phyloP scores from a whole-genome alignment of 352 stramenopile species.

The Phytophthora podocarpi region DNA sequence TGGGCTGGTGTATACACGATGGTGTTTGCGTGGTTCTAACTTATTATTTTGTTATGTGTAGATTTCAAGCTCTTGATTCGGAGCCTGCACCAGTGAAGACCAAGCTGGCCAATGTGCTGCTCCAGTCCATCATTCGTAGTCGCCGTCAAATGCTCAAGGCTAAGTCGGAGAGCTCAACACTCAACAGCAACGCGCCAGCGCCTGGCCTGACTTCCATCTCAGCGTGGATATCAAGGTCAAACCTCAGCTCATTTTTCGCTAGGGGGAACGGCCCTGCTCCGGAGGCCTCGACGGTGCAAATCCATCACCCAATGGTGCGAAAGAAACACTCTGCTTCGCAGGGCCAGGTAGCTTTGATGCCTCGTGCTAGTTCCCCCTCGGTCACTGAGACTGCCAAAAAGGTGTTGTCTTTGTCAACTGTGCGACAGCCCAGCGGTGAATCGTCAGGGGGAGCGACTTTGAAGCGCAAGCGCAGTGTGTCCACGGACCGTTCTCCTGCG shows the following conservation, averaged over 20 bases:
- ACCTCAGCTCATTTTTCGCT: conserved; percentile 36
- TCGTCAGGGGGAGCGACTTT: conserved; percentile 6
- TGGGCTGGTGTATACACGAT: neutral
- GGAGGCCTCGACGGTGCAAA: conserved; percentile 13
- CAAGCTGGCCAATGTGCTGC: conserved; percentile 48
- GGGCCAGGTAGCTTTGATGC: conserved; percentile 9
- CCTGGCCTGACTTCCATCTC: conserved; percentile 41
- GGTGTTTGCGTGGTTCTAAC: conserved; percentile 11
- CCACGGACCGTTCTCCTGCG: conserved; percentile 12
- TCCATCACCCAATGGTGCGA: conserved; percentile 69
- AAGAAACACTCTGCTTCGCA: conserved; percentile 46
- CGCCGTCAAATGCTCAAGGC: conserved; percentile 79
- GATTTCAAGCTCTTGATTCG: conserved; percentile 44
- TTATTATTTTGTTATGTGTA: conserved; percentile 20
- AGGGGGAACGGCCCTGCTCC: conserved; percentile 4
- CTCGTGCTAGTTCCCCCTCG: conserved; percentile 8
- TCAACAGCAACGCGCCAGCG: conserved; percentile 3
- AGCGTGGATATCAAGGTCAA: conserved; percentile 40
- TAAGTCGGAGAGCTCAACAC: conserved; percentile 39
- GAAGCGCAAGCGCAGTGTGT: conserved; percentile 43
- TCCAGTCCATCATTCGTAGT: conserved; percentile 75
- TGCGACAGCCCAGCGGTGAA: conserved; percentile 23
- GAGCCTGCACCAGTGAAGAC: conserved; percentile 32
- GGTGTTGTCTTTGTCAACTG: conserved; percentile 24
- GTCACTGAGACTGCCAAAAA: conserved; percentile 24